Evolutionary conservation across 139 green algal species (phyloP).

Genomic region (Yamagishiella unicocca): DNA sequence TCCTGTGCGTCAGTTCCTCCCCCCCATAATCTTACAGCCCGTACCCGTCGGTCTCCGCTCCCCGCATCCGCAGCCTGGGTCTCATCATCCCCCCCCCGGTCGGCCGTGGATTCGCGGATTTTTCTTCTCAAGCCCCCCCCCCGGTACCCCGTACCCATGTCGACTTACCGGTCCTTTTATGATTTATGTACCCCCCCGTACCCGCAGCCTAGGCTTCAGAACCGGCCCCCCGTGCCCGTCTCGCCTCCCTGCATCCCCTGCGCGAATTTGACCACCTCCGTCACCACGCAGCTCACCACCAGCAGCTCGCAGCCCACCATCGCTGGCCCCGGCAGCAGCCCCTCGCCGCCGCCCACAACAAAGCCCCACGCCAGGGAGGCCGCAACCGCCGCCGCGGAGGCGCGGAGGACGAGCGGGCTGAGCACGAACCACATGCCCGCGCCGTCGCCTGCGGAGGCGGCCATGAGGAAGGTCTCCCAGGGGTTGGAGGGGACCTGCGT

Average conservation of each 20-base stretch:
- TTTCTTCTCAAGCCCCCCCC: no score
- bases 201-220: no score
- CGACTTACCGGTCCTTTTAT: no score
- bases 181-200: no score
- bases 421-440: conserved; percentile 63
- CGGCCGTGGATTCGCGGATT: no score
- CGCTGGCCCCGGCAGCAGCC: conserved; percentile 19
- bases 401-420: conserved; percentile 31
- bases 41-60: no score
- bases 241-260: conserved; percentile 51
- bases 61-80: no score
- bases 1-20: no score
- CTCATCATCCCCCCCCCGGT: no score
- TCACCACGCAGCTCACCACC: conserved; percentile 10
- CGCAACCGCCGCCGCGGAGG: conserved; percentile 35
- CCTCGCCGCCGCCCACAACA: conserved; percentile 35
- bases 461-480: conserved; percentile 71
- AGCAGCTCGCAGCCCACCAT: not conserved
- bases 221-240: conserved; percentile 46
- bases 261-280: conserved; percentile 40
- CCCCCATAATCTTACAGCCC: no score
- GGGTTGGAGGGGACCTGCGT: conserved; percentile 59
- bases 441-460: conserved; percentile 63
- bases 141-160: no score
- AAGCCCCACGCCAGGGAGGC: conserved; percentile 44